Base-by-base conservation (phyloP, 805 yeast genomes). In the Wickerhamiella azymoides region DNA sequence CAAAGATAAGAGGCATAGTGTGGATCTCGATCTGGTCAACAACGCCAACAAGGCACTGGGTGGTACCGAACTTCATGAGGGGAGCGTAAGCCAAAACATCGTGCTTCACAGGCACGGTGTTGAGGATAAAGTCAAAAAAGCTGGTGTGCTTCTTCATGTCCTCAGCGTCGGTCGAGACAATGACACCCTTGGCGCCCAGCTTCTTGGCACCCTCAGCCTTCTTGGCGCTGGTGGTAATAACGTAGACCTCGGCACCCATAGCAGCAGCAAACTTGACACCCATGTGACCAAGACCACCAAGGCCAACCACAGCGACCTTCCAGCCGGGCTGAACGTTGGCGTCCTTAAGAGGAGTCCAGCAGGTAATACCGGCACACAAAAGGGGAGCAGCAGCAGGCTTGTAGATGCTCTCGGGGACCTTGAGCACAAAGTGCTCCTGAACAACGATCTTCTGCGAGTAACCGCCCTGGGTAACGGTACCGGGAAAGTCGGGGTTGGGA, bases 311-410 rank as follows among this genome's bases (percentile, higher is more conserved):
- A 40, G 79, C 83, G 46, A 78, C 78, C 44, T 63, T 69, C 50
- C 65, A 66, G 46, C 76, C 76, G 36, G 68, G 67, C 49, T 70
- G 72, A 53, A 63, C 67, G 40, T 68, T 69, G 47, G 67, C 66
- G 60, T 67, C 64, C 43, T 57, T 66, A 54, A 80, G 63, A 47
- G 89, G 88, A 9, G 83, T 73, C 65, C 66, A 80, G 14, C 75
- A 78, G 10, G 89, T 81, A 58, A 79, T 66, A 47, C 89, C 89
- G 47, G 84, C 89, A 66, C 89, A 81, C 65, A 80, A 63, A 64
- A 81, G 64, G 44, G 88, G 86, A 5, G 85, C 86, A 21, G 76
- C 84, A 21, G 68, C 63, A 30, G 68, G 73, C 40, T 74, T 66
- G 32, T 71, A 66, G 37, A 77, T 54, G 11, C 53, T 61, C 13